Percentiles rank a stretch among this genome's conserved stretches.
These are phyloP conservation scores for Cryptococcus jaspeensis DNA, from an alignment of 1,284 basidiomycete genomes.

Conservation along the genomic window DNA sequence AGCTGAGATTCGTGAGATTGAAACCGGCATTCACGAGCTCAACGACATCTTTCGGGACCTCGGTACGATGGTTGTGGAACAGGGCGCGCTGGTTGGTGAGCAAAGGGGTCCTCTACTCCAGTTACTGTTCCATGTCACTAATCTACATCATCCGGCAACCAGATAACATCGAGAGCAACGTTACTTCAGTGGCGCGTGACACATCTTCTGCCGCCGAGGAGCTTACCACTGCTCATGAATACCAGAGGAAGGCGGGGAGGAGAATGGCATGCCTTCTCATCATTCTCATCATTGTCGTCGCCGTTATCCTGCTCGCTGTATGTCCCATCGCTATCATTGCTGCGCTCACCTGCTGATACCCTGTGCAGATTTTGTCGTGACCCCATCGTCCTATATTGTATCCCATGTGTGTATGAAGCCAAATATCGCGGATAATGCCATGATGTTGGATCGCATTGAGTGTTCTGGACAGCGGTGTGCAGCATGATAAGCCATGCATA, in stretches of 20 bases:
- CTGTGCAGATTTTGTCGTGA: constrained; percentile 1
- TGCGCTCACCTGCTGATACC: not conserved
- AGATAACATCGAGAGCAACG: constrained; percentile 98
- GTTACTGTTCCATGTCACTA: not conserved
- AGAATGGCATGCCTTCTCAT: constrained; percentile 87
- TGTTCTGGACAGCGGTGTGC: not conserved
- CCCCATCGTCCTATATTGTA: not conserved
- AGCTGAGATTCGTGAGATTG: constrained; percentile 92
- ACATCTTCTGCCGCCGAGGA: constrained; percentile 83
- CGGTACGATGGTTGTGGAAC: constrained; percentile 90
- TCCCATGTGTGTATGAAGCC: not conserved
- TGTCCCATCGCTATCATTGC: not conserved
- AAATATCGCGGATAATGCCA: not conserved
- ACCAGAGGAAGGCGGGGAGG: constrained; percentile 90
- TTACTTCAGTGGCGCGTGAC: constrained; percentile 80
- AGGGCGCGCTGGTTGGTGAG: constrained; percentile 90
- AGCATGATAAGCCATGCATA: not conserved
- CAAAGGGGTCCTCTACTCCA: no score
- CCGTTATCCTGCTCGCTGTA: constrained; percentile 89
- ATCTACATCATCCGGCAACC: constrained; percentile 6
- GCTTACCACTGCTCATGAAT: constrained; percentile 83
- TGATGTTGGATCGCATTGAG: not conserved
- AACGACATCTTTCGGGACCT: constrained; percentile 97
- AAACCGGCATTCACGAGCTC: constrained; percentile 93
- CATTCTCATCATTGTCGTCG: constrained; percentile 79